Evolutionary conservation across 257 asterid species (phyloP).

Genomic region (Jacaranda copaia): DNA sequence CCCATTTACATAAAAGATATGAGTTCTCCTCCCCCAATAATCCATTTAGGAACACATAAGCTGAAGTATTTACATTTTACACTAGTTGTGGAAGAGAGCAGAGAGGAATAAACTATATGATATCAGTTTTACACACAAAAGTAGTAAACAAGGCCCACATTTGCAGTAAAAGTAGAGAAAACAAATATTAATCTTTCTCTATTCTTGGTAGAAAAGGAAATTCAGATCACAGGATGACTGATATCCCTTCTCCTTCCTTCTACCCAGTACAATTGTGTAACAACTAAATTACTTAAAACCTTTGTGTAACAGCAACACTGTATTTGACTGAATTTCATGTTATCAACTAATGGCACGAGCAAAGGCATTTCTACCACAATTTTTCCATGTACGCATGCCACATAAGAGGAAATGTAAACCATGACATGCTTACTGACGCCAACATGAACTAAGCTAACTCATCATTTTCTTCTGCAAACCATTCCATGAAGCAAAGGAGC

Average conservation of each 20-base stretch:
- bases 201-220: slow-evolving; percentile 9
- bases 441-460: background rate
- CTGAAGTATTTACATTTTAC: slow-evolving; percentile 23
- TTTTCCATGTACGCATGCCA: slow-evolving; percentile 2
- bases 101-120: slow-evolving; percentile 20
- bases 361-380: slow-evolving; percentile 16
- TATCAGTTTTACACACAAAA: slow-evolving; percentile 14
- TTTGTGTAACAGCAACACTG: slow-evolving; percentile 13
- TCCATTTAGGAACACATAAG: slow-evolving; percentile 25
- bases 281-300: slow-evolving; percentile 8
- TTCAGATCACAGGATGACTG: background rate
- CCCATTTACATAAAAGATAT: slow-evolving; percentile 35
- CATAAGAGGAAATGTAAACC: slow-evolving; percentile 4
- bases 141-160: slow-evolving; percentile 6
- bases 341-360: slow-evolving; percentile 20
- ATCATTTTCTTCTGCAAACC: slow-evolving; percentile 21
- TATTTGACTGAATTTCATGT: background rate
- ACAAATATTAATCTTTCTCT: background rate
- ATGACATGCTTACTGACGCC: slow-evolving; percentile 11
- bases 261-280: slow-evolving; percentile 5
- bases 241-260: slow-evolving; percentile 6
- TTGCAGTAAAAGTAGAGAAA: slow-evolving; percentile 30
- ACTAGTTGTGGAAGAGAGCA: slow-evolving; percentile 27
- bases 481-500: slow-evolving; percentile 1
- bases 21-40: slow-evolving; percentile 36